Evolutionary conservation across 75 land plant species (phyloP).

Genomic region (Cupressus sempervirens): DNA sequence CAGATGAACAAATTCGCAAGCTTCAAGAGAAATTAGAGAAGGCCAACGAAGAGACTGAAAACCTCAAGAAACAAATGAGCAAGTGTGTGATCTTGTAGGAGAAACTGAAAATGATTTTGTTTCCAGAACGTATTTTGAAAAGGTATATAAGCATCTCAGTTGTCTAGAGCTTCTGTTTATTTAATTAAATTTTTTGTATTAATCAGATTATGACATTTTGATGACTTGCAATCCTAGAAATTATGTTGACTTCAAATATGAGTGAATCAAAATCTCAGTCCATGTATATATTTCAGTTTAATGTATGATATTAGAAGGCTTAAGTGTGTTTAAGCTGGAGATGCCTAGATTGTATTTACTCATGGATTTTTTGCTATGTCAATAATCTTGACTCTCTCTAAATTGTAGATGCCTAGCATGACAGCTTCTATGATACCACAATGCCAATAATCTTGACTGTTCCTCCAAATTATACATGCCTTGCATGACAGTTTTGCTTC

Average conservation of each 20-base stretch:
- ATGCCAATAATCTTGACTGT: neutral
- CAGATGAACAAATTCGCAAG: slow-evolving; percentile 15
- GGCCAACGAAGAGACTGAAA: slow-evolving; percentile 27
- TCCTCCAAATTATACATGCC: neutral
- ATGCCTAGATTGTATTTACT: too few relatives aligned
- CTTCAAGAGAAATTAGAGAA: slow-evolving; percentile 19
- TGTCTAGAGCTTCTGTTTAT: neutral
- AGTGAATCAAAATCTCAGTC: neutral
- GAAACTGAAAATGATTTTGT: neutral
- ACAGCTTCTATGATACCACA: neutral
- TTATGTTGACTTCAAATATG: neutral
- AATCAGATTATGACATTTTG: neutral
- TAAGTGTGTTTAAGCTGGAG: too few relatives aligned
- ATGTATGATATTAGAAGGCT: neutral
- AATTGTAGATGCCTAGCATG: neutral
- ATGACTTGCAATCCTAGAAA: neutral
- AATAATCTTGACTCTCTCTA: neutral
- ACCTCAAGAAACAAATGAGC: slow-evolving; percentile 19
- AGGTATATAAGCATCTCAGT: neutral
- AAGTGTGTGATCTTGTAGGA: slow-evolving; percentile 8
- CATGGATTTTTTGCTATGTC: too few relatives aligned
- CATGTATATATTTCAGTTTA: neutral
- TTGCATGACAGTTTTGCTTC: neutral
- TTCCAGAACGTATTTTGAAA: neutral
- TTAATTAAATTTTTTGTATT: neutral